phyloP scores from a whole-genome alignment of 2,329 filamentous ascomycete genomes.

The Saccharata proteae region DNA sequence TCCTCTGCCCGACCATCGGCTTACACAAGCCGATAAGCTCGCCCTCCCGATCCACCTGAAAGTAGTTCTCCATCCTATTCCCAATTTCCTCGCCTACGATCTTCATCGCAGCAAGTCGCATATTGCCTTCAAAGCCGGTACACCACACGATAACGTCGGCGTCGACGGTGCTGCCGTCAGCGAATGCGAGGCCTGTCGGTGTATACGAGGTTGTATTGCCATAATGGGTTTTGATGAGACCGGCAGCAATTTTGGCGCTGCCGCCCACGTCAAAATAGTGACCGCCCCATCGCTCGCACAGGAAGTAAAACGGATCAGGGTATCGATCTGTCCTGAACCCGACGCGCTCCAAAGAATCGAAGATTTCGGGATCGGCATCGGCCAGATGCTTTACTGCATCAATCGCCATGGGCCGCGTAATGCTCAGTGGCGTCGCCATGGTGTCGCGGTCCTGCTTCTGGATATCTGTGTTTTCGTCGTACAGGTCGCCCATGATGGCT shows the following conservation, averaged over 20 bases:
- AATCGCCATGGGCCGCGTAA: slow-evolving; percentile 13
- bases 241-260: slow-evolving; percentile 29
- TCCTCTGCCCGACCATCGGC: slow-evolving; percentile 19
- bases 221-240: slow-evolving; percentile 34
- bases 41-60: slow-evolving; percentile 34
- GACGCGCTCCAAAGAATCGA: slow-evolving; percentile 28
- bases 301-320: slow-evolving; percentile 23
- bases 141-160: slow-evolving; percentile 36
- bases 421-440: not conserved
- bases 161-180: slow-evolving; percentile 29
- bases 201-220: slow-evolving; percentile 25
- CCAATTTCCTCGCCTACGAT: slow-evolving; percentile 31
- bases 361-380: slow-evolving; percentile 22
- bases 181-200: slow-evolving; percentile 29
- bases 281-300: slow-evolving; percentile 30
- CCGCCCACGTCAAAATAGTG: slow-evolving; percentile 38
- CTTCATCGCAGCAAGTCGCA: slow-evolving; percentile 24
- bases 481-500: slow-evolving; percentile 2
- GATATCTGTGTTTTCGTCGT: slow-evolving; percentile 16
- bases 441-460: slow-evolving; percentile 16
- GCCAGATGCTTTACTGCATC: slow-evolving; percentile 16
- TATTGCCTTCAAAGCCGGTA: slow-evolving; percentile 34
- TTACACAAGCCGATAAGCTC: slow-evolving; percentile 32
- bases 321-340: slow-evolving; percentile 32
- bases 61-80: slow-evolving; percentile 31